Evolutionary conservation across 2,329 filamentous ascomycete species (phyloP).

Genomic region (Aspergillus unguis): DNA sequence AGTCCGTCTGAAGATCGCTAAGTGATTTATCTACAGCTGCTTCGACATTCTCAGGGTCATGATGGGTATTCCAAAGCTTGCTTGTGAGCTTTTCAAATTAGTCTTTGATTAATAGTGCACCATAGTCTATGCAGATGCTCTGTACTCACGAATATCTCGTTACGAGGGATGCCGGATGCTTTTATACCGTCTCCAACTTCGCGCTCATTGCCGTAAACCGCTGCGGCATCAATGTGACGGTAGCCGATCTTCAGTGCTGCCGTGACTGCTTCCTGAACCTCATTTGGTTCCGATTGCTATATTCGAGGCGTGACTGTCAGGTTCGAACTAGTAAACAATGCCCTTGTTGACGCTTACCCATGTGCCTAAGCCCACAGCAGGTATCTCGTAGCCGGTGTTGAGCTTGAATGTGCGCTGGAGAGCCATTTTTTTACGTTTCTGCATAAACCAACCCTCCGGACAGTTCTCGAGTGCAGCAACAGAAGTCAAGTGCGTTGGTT

Average conservation of each 20-base stretch:
- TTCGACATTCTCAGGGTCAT: conserved; percentile 31
- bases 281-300: conserved; percentile 16
- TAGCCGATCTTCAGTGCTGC: conserved; percentile 50
- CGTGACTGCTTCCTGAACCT: conserved; percentile 46
- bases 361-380: conserved; percentile 9
- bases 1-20: conserved; percentile 59
- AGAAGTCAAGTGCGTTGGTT: background rate
- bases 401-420: conserved; percentile 8
- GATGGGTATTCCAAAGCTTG: conserved; percentile 41
- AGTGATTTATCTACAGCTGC: conserved; percentile 55
- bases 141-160: conserved; percentile 33
- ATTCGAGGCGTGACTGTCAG: background rate
- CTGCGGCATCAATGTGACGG: conserved; percentile 52
- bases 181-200: conserved; percentile 44
- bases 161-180: conserved; percentile 29
- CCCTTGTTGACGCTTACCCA: conserved; percentile 1
- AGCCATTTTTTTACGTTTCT: conserved; percentile 2
- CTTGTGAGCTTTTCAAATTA: conserved; percentile 24
- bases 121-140: background rate
- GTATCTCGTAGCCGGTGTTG: conserved; percentile 9
- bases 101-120: background rate
- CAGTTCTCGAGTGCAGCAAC: too few relatives aligned
- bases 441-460: too few relatives aligned
- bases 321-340: background rate
- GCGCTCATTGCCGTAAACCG: conserved; percentile 44